Evolutionary conservation across 768 basidiomycete species (phyloP).

Genomic region (Lactifluus hygrophoroides): DNA sequence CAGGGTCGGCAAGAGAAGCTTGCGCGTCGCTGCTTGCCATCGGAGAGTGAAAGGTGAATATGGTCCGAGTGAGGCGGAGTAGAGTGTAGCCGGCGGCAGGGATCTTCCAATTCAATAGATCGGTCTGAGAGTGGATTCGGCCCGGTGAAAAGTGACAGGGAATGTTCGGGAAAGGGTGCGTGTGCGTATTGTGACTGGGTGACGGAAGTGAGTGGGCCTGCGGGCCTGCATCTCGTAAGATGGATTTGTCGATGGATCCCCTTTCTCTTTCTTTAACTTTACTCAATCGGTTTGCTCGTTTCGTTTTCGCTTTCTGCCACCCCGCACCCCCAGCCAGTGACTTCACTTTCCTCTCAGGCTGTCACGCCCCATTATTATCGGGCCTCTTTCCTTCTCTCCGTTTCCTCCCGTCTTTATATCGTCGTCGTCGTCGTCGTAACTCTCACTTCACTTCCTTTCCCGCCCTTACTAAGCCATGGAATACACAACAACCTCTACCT

Average conservation of each 20-base stretch:
- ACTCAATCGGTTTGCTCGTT: too few species aligned
- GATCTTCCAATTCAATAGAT: too few species aligned
- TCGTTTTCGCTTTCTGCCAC: too few species aligned
- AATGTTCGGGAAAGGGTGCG: neutral
- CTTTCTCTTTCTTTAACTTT: too few species aligned
- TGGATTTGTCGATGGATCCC: neutral
- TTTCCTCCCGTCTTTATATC: too few species aligned
- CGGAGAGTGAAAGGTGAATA: neutral
- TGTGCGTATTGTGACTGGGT: too few species aligned
- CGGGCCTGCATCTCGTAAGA: neutral
- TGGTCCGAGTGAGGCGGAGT: neutral
- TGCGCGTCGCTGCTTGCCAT: neutral
- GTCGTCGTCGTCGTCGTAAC: neutral
- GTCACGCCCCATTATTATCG: neutral
- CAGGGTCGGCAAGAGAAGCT: neutral
- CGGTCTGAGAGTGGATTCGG: too few species aligned
- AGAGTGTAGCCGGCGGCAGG: neutral
- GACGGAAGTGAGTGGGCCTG: neutral
- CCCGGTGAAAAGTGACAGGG: neutral
- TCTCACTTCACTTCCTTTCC: neutral
- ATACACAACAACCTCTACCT: constrained; percentile 34
- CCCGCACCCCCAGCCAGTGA: too few species aligned
- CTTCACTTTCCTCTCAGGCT: too few species aligned
- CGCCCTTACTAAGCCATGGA: constrained; percentile 36
- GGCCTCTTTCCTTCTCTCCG: too few species aligned